phyloP scores from a whole-genome alignment of 495 filamentous ascomycete genomes.

The Neurospora sp. region DNA sequence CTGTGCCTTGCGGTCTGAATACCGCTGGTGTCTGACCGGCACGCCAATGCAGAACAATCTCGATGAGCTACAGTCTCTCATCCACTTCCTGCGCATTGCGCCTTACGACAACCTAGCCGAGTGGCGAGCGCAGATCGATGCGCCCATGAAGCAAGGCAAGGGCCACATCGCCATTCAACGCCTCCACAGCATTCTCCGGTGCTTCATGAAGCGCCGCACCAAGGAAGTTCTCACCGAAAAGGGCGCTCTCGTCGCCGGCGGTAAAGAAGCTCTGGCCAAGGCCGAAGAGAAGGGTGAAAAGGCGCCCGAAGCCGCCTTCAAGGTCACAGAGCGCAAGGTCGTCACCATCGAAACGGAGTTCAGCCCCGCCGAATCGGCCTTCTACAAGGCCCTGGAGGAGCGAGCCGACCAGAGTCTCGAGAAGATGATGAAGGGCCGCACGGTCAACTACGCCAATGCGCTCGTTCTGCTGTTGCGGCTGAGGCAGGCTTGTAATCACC shows the following conservation, averaged over 20 bases:
- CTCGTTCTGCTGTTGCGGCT: conserved; percentile 81
- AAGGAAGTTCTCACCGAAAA: conserved; percentile 89
- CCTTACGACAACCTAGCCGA: conserved; percentile 72
- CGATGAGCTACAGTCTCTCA: conserved; percentile 89
- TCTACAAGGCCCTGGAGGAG: conserved; percentile 74
- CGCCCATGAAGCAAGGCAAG: conserved; percentile 73
- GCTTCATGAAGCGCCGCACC: conserved; percentile 92
- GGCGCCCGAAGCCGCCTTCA: conserved; percentile 51
- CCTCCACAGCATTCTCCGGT: conserved; percentile 70
- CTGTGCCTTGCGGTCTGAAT: conserved; percentile 69
- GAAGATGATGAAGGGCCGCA: conserved; percentile 62
- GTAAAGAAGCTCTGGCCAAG: conserved; percentile 40
- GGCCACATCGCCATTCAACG: conserved; percentile 84
- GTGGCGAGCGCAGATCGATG: conserved; percentile 83
- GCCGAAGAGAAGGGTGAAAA: conserved; percentile 36
- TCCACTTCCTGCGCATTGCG: conserved; percentile 85
- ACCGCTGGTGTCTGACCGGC: conserved; percentile 91
- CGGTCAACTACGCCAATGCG: conserved; percentile 49
- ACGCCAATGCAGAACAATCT: conserved; percentile 97
- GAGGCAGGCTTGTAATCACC: conserved; percentile 90
- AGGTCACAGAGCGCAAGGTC: conserved; percentile 79
- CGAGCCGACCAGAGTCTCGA: conserved; percentile 79
- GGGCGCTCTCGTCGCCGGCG: conserved; percentile 62
- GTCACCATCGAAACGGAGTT: conserved; percentile 73
- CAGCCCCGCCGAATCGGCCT: conserved; percentile 64